Evolutionary conservation across 805 yeast species (phyloP).

Genomic region (Kodamaea restingae): DNA sequence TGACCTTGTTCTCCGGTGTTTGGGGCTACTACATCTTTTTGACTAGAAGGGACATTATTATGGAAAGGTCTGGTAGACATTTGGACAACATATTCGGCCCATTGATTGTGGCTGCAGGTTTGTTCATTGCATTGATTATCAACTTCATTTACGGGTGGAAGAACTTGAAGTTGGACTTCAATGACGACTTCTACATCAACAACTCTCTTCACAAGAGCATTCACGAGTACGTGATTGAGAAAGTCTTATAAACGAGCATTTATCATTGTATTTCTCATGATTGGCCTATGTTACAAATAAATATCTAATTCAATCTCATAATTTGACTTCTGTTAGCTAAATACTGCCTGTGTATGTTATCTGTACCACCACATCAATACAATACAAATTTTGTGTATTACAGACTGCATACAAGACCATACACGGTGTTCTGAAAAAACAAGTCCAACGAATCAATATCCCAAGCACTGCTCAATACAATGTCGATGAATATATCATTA

Average conservation of each 20-base stretch:
- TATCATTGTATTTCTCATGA: too few relatives aligned
- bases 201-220: slow-evolving; percentile 33
- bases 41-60: slow-evolving; percentile 66
- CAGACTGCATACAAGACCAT: slow-evolving; percentile 8
- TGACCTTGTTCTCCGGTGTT: slow-evolving; percentile 76
- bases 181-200: slow-evolving; percentile 25
- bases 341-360: too few relatives aligned
- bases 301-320: background rate
- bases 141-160: slow-evolving; percentile 67
- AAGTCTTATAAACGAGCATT: slow-evolving; percentile 11
- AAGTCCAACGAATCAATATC: slow-evolving; percentile 4
- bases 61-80: slow-evolving; percentile 79
- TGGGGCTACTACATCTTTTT: slow-evolving; percentile 87
- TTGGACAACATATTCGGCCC: slow-evolving; percentile 92
- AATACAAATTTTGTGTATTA: too few relatives aligned
- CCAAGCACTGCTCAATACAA: slow-evolving; percentile 11
- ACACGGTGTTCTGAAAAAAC: slow-evolving; percentile 11
- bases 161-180: slow-evolving; percentile 22
- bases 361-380: too few relatives aligned
- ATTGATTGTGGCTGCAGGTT: slow-evolving; percentile 65
- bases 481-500: slow-evolving; percentile 55
- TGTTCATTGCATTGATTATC: slow-evolving; percentile 59
- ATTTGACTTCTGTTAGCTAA: too few relatives aligned
- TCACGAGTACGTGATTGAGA: slow-evolving; percentile 30
- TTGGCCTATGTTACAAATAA: too few relatives aligned